These are phyloP conservation scores for Syzygium oleosum DNA, from an alignment of 345 rosid species.

Conservation along the genomic window DNA sequence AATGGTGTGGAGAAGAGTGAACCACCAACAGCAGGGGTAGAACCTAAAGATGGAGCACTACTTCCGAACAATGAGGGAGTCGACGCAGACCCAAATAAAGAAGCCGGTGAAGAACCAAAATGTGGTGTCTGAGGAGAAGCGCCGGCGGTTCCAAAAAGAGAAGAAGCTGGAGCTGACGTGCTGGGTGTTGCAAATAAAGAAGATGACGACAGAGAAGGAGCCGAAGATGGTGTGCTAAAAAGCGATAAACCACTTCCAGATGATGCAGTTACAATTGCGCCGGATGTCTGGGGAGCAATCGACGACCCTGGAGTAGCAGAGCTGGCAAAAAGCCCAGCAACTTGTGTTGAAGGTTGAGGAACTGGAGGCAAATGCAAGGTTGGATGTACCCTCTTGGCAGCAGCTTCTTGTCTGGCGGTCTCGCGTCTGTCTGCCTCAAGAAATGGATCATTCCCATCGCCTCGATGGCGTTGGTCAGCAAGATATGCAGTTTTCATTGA, in stretches of 20 bases:
- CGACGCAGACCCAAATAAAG: conserved; percentile 50
- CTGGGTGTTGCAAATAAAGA: conserved; percentile 69
- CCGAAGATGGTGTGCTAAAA: conserved; percentile 52
- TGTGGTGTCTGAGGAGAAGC: conserved; percentile 31
- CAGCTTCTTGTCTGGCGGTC: conserved; percentile 95
- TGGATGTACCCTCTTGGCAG: conserved; percentile 94
- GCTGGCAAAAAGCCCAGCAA: conserved; percentile 49
- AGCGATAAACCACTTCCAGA: conserved; percentile 68
- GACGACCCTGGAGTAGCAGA: conserved; percentile 40
- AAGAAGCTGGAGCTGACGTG: conserved; percentile 47
- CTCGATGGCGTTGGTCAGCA: conserved; percentile 78
- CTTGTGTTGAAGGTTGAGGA: conserved; percentile 68
- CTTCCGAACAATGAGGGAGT: conserved; percentile 48
- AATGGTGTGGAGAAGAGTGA: conserved; percentile 56
- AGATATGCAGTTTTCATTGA: conserved; percentile 89
- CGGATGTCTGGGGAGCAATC: conserved; percentile 36
- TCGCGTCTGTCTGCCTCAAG: conserved; percentile 96
- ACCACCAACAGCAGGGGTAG: conserved; percentile 40
- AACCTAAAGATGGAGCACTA: conserved; percentile 37
- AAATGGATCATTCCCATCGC: conserved; percentile 76
- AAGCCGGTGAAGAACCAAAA: conserved; percentile 27
- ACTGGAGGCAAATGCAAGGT: conserved; percentile 76
- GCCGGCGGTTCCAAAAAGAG: conserved; percentile 45
- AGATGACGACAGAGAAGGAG: conserved; percentile 32
- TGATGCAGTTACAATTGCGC: conserved; percentile 37